Base-by-base conservation (phyloP, 306 rosid genomes). In the Dalbergia cochinchinensis region DNA sequence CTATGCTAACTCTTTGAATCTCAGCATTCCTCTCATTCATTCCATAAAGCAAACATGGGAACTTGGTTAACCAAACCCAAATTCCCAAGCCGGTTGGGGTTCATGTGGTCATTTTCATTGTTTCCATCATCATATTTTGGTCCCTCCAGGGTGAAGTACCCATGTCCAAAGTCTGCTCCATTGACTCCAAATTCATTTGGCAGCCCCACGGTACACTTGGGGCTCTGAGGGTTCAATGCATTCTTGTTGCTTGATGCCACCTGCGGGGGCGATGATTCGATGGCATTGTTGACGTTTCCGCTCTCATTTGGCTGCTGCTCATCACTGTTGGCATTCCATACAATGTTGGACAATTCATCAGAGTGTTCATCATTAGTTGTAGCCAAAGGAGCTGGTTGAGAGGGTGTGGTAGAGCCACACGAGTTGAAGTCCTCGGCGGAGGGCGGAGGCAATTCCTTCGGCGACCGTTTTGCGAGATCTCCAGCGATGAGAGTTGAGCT, bases 11-110 rank as follows among this genome's bases (percentile, higher is more conserved):
- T 51, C 31, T 20, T 3, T 12, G 44, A 16, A 51, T 34, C 47
- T 65, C 22, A 19, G 44, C 19, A 11, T 16, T 18, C 65, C 37
- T 19, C 7, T 78, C 82, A 87, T 65, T 90, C 96, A 70, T 89
- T 91, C 98, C 97, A 93, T 73, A 95, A 74, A 41, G 98, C 96
- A 88, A 95, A 95, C 91, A 90, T 78, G 0, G 97, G 93, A 72
- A 82, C 92, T 75, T 86, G 92, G 84, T 89, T 94, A 87, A 80
- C 96, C 85, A 93, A 66, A 35, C 86, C 92, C 69, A 86, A 77
- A 79, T 57, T 88, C 35, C 90, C 94, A 53, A 86, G 55, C 81
- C 91, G 75, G 78, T 55, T 75, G 62, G 22, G 73, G 53, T 74
- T 68, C 85, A 78, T 62, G 50, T 83, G 80, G 14, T 90, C 94